Evolutionary conservation across 2,329 filamentous ascomycete species (phyloP).

Genomic region (Penicillium polonicum): DNA sequence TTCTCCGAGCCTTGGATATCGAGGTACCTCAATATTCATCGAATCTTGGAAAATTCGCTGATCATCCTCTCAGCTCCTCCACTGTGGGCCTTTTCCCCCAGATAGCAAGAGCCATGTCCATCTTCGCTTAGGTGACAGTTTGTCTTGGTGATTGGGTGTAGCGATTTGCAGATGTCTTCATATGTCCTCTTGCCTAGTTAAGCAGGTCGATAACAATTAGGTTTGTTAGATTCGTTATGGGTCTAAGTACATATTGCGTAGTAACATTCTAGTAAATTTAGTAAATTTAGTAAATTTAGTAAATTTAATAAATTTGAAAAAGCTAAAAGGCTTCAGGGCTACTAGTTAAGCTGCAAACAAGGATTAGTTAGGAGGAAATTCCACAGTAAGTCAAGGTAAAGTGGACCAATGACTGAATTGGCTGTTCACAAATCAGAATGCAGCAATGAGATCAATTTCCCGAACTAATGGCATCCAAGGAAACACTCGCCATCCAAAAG

Average conservation of each 20-base stretch:
- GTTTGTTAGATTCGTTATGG: neutral
- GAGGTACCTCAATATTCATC: neutral
- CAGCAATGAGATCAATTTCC: conserved; percentile 12
- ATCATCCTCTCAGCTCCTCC: conserved; percentile 2
- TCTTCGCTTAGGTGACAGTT: neutral
- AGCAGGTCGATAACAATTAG: neutral
- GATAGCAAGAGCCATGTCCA: neutral
- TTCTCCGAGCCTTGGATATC: neutral
- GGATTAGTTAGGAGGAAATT: neutral
- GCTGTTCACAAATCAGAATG: conserved; percentile 12
- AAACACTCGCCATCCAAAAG: neutral
- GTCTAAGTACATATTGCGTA: neutral
- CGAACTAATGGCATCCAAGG: conserved; percentile 13
- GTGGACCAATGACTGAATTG: conserved; percentile 1
- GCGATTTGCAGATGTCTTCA: neutral
- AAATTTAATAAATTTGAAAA: neutral
- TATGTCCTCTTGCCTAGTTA: conserved; percentile 1
- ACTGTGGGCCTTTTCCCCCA: conserved; percentile 3
- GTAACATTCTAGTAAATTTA: neutral
- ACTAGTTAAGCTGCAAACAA: neutral
- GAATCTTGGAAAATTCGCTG: neutral
- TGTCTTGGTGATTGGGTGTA: neutral
- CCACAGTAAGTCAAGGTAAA: neutral
- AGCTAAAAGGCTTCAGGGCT: neutral
- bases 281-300: neutral